Base-by-base conservation (phyloP, 192 early-diverging fungal species). In the Entomortierella beljakovae region DNA sequence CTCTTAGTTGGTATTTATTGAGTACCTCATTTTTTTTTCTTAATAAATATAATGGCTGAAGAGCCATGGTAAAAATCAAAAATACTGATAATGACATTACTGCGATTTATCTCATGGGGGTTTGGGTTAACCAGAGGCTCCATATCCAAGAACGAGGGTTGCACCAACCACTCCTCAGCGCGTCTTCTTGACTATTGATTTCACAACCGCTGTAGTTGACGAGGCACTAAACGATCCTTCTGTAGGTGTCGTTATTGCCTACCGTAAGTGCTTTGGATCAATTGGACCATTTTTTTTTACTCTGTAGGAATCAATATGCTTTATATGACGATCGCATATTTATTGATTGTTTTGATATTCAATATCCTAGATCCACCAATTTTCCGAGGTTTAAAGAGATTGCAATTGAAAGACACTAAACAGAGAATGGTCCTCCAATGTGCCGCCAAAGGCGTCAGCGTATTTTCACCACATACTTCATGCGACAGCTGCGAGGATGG, bases 171-270 rank as follows among this genome's bases (percentile, higher is more conserved):
- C 85, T 22, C 92, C 92, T 37, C 88, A 75, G 71, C 85, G 85
- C 34, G 92, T 99, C 10, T 93, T 99, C 80, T 75, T 97, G 62
- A 97, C 96, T 2, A 98, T 98, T 75, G 96, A 99, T 57, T 88
- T 99, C 65, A 95, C 95, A 2, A 71, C 92, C 22, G 80, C 85
- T 23, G 92, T 93, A 6, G 81, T 94, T 20, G 84, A 92, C 23
- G 96, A 96, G 65, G 94, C 92, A 10, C 61, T 95, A 11, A 70
- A 84, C 13, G 93, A 95, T 82, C 88, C 90, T 1, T 76, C 65
- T 2, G 88, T 97, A 6, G 97, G 95, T 25, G 89, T 95, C 2
- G 95, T 99, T 69, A 88, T 99, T 22, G 84, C 95, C 25, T 99
- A 99, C 82, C 96, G 73, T 77, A 64, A 32, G 65, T 32, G 13